Percentiles rank a stretch among this genome's conserved stretches.
phyloP scores from a whole-genome alignment of 2,329 filamentous ascomycete species.

The Cryphonectria naterciae region DNA sequence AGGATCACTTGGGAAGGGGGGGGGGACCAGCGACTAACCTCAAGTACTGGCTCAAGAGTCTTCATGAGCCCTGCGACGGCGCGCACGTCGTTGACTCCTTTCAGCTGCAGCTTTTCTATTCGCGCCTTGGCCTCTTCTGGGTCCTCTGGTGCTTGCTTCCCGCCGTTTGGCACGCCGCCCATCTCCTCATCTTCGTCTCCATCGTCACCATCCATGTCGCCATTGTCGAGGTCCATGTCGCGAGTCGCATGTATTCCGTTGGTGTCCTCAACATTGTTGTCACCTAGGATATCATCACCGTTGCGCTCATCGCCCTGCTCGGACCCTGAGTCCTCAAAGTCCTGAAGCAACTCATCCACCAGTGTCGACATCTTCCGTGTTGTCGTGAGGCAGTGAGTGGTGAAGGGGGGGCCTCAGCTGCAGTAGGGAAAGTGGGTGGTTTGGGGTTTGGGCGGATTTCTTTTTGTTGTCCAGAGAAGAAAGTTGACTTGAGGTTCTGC shows the following conservation, averaged over 20 bases:
- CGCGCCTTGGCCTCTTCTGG: constrained; percentile 75
- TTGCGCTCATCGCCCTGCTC: constrained; percentile 69
- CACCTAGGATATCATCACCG: constrained; percentile 50
- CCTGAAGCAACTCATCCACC: constrained; percentile 89
- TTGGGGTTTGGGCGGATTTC: neutral
- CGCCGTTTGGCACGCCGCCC: constrained; percentile 50
- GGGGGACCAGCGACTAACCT: constrained; percentile 63
- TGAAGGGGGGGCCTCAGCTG: neutral
- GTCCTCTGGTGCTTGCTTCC: constrained; percentile 59
- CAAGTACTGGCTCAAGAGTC: constrained; percentile 76
- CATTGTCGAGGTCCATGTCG: constrained; percentile 63
- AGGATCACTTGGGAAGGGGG: constrained; percentile 30
- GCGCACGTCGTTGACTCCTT: constrained; percentile 74
- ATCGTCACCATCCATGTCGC: constrained; percentile 61
- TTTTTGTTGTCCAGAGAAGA: neutral
- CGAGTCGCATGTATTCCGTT: constrained; percentile 43
- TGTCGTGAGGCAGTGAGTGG: neutral
- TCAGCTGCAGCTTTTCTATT: constrained; percentile 81
- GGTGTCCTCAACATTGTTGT: constrained; percentile 46
- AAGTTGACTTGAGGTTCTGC: neutral
- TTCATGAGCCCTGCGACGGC: constrained; percentile 82
- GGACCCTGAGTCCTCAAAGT: constrained; percentile 85
- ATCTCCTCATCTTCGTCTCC: constrained; percentile 65
- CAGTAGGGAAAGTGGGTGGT: neutral
- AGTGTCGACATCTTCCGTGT: constrained; percentile 75